These are phyloP conservation scores for Neurospora sp. DNA, from an alignment of 495 filamentous ascomycete species.

Conservation along the genomic window DNA sequence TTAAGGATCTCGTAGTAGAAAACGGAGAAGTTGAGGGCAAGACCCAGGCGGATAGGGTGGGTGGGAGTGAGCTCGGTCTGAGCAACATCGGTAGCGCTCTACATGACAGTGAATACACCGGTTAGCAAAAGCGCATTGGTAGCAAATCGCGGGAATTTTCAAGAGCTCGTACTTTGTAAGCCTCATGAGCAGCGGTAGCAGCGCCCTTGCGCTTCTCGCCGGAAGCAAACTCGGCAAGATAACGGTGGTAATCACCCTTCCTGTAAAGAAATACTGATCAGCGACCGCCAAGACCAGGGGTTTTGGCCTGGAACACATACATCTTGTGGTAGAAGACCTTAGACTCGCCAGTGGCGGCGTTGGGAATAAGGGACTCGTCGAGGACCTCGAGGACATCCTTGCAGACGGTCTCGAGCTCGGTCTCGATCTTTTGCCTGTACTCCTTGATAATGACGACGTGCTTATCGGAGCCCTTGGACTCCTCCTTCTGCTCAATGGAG, in stretches of 20 bases:
- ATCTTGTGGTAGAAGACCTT: conserved; percentile 99
- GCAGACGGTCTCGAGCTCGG: conserved; percentile 95
- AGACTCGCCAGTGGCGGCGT: conserved; percentile 95
- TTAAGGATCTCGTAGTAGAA: conserved; percentile 99
- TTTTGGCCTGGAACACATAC: conserved; percentile 43
- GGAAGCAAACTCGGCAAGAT: conserved; percentile 96
- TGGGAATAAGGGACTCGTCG: conserved; percentile 90
- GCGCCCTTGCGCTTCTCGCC: conserved; percentile 98
- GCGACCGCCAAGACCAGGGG: background rate
- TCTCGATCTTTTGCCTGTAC: conserved; percentile 98
- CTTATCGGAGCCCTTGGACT: conserved; percentile 97
- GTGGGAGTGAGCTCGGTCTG: conserved; percentile 95
- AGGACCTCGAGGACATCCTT: conserved; percentile 96
- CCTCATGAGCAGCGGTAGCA: conserved; percentile 92
- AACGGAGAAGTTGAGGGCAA: conserved; percentile 98
- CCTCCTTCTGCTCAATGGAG: conserved; percentile 99
- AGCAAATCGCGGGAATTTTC: background rate
- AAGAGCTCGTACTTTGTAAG: conserved; percentile 75
- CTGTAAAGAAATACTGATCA: conserved; percentile 35
- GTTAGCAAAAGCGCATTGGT: background rate
- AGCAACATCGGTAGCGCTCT: conserved; percentile 97
- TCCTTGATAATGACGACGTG: conserved; percentile 93
- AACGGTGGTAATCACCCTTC: conserved; percentile 99
- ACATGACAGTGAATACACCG: conserved; percentile 1
- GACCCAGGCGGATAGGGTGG: conserved; percentile 95